A percentile compares a stretch with the other conserved stretches of the same genome.
phyloP scores from a whole-genome alignment of 495 filamentous ascomycete genomes.

The Bombardia bombarda region DNA sequence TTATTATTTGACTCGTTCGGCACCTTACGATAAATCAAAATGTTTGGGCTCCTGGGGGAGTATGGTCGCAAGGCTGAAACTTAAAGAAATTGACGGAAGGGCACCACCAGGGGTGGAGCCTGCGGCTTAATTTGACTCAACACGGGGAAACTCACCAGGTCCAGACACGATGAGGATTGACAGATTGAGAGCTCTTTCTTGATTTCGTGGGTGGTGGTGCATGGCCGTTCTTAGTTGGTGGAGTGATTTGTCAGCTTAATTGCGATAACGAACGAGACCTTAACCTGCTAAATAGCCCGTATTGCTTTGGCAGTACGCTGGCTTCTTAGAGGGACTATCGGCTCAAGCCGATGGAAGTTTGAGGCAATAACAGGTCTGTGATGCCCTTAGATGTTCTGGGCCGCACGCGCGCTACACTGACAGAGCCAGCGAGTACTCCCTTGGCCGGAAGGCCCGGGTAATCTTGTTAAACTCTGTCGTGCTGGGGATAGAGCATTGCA shows the following conservation, averaged over 20 bases:
- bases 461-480: not conserved
- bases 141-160: slow-evolving; percentile 61
- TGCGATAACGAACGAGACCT: slow-evolving; percentile 68
- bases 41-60: slow-evolving; percentile 67
- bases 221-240: slow-evolving; percentile 62
- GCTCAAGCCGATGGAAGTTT: slow-evolving; percentile 58
- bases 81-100: slow-evolving; percentile 52
- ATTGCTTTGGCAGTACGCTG: slow-evolving; percentile 54
- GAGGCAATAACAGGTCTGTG: slow-evolving; percentile 66
- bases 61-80: slow-evolving; percentile 68
- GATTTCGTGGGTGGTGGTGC: slow-evolving; percentile 57
- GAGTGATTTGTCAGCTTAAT: slow-evolving; percentile 70
- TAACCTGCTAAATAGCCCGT: slow-evolving; percentile 57
- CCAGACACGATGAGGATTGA: slow-evolving; percentile 61
- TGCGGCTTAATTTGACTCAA: slow-evolving; percentile 67
- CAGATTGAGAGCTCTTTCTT: slow-evolving; percentile 59
- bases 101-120: slow-evolving; percentile 46
- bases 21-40: slow-evolving; percentile 68
- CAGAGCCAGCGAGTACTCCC: slow-evolving; percentile 62
- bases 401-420: slow-evolving; percentile 67
- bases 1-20: slow-evolving; percentile 63
- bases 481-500: slow-evolving; percentile 53
- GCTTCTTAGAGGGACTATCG: slow-evolving; percentile 49
- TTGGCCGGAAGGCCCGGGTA: slow-evolving; percentile 57
- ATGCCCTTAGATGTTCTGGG: slow-evolving; percentile 67